Conservation (phyloP, 1,139 yeast species). For the Yueomyces sp. region DNA sequence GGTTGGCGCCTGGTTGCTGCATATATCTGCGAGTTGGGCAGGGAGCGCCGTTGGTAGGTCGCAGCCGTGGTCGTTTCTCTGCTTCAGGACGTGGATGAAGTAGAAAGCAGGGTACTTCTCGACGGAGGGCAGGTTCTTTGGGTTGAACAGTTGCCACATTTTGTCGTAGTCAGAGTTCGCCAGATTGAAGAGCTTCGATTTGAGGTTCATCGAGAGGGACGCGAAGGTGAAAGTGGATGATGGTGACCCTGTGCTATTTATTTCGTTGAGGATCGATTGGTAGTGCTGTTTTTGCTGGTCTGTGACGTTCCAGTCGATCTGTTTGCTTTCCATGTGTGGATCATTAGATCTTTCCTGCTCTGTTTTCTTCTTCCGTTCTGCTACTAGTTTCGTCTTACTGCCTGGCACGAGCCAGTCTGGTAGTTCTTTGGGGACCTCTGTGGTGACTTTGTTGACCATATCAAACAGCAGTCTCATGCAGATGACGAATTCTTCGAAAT, state of each 20-base stretch:
- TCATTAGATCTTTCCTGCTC: slow-evolving; percentile 24
- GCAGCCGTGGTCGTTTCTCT: slow-evolving; percentile 67
- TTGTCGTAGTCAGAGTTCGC: slow-evolving; percentile 79
- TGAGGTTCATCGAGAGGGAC: slow-evolving; percentile 48
- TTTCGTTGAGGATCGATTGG: slow-evolving; percentile 52
- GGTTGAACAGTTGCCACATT: slow-evolving; percentile 93
- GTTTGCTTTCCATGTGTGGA: slow-evolving; percentile 13
- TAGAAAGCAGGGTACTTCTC: slow-evolving; percentile 90
- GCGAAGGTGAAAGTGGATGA: slow-evolving; percentile 81
- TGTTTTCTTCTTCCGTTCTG: slow-evolving; percentile 40
- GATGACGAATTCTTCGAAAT: slow-evolving; percentile 93
- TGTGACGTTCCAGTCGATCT: slow-evolving; percentile 92
- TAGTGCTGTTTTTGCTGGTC: slow-evolving; percentile 73
- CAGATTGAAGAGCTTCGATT: slow-evolving; percentile 52
- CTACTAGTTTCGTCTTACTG: slow-evolving; percentile 66
- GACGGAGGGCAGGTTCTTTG: slow-evolving; percentile 73
- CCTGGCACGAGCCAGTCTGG: slow-evolving; percentile 92
- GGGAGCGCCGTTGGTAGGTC: slow-evolving; percentile 87
- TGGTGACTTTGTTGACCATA: slow-evolving; percentile 61
- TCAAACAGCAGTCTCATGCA: slow-evolving; percentile 93
- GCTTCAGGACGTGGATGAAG: slow-evolving; percentile 80
- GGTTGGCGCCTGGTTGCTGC: slow-evolving; percentile 49
- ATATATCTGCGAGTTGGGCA: slow-evolving; percentile 79
- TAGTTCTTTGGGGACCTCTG: slow-evolving; percentile 51
- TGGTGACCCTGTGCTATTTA: slow-evolving; percentile 28